phyloP scores from a whole-genome alignment of 345 rosid genomes.

The Balakata baccata region DNA sequence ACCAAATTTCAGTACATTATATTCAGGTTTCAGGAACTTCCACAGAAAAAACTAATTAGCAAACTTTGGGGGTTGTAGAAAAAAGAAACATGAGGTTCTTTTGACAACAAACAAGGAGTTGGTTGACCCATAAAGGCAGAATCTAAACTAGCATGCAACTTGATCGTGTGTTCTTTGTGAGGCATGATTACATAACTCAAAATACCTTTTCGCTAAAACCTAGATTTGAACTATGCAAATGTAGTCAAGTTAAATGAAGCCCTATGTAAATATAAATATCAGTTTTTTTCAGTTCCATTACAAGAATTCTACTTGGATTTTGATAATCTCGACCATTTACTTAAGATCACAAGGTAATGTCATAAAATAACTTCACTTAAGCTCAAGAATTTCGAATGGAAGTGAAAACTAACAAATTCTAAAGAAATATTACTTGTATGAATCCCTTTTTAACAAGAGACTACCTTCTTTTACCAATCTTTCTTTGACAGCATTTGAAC shows the following conservation, averaged over 20 bases:
- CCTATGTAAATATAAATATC: neutral
- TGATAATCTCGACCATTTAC: neutral
- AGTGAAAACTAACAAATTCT: neutral
- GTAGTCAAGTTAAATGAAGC: neutral
- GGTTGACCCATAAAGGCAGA: neutral
- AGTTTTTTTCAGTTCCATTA: neutral
- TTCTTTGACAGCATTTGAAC: too few species aligned
- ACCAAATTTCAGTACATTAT: neutral
- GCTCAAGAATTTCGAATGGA: neutral
- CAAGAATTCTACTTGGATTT: neutral
- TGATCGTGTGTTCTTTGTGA: neutral
- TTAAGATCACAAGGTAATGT: neutral
- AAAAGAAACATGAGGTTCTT: neutral
- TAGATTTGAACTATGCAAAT: neutral
- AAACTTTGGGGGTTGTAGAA: neutral
- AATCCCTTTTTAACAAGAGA: conserved; percentile 71
- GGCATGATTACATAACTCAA: neutral
- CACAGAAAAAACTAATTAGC: neutral
- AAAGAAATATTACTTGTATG: conserved; percentile 54
- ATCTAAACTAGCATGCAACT: neutral
- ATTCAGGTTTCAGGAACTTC: neutral
- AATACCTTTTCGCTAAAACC: neutral
- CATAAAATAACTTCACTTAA: neutral
- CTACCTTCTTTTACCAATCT: too few species aligned
- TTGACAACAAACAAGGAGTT: neutral